These are phyloP conservation scores for Brettanomyces bruxellensis DNA, from an alignment of 805 yeast genomes.

Conservation along the genomic window DNA sequence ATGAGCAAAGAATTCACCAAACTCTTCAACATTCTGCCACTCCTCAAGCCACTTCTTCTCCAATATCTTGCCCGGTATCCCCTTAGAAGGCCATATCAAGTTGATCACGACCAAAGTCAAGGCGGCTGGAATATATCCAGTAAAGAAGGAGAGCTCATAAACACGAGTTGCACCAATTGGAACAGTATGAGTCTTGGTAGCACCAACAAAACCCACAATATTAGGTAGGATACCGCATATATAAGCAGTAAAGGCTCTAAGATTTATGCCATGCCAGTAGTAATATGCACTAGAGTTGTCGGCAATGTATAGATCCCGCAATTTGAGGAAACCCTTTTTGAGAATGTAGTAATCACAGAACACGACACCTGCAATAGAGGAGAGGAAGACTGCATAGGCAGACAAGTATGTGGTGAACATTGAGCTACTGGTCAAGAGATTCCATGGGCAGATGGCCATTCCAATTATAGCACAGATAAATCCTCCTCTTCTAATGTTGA, in stretches of 20 bases:
- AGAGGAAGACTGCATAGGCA: constrained; percentile 75
- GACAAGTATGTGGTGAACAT: constrained; percentile 72
- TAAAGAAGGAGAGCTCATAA: constrained; percentile 65
- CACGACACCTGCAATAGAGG: constrained; percentile 75
- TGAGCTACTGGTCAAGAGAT: constrained; percentile 57
- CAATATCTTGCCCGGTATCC: constrained; percentile 34
- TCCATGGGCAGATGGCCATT: constrained; percentile 75
- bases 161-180: constrained; percentile 72
- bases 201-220: constrained; percentile 82
- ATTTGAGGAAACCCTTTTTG: constrained; percentile 59
- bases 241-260: constrained; percentile 81
- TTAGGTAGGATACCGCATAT: constrained; percentile 75
- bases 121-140: constrained; percentile 60
- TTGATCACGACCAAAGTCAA: constrained; percentile 45
- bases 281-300: constrained; percentile 39
- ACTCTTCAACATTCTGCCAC: constrained; percentile 55
- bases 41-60: constrained; percentile 57
- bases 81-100: constrained; percentile 39
- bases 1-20: constrained; percentile 30
- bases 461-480: constrained; percentile 68
- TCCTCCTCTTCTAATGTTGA: constrained; percentile 75
- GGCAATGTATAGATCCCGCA: constrained; percentile 56
- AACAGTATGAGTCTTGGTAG: constrained; percentile 58
- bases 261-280: constrained; percentile 62
- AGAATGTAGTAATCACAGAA: constrained; percentile 61